A percentile compares a stretch with the other conserved stretches of the same genome.
Conservation (phyloP, 257 asterid species). For the Leonotis leonurus region DNA sequence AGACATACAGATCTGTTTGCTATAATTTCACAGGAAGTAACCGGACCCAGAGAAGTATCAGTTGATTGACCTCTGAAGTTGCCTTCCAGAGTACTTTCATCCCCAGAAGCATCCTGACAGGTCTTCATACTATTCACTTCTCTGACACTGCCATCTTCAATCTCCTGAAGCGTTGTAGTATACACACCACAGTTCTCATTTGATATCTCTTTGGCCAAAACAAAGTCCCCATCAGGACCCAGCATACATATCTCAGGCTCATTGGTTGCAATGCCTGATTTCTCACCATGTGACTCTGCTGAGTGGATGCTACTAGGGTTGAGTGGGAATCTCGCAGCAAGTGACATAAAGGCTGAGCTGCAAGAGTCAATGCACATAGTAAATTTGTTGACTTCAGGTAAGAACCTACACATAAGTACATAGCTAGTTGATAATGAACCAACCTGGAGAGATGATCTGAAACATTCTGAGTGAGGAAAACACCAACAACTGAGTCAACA, state of each 20-base stretch:
- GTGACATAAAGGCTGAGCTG: slow-evolving; percentile 76
- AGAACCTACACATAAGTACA: not conserved
- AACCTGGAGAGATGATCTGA: slow-evolving; percentile 75
- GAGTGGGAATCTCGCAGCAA: slow-evolving; percentile 50
- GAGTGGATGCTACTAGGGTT: slow-evolving; percentile 21
- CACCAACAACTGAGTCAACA: slow-evolving; percentile 72
- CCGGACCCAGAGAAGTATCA: slow-evolving; percentile 30
- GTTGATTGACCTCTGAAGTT: slow-evolving; percentile 27
- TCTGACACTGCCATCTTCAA: slow-evolving; percentile 26
- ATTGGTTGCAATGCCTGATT: slow-evolving; percentile 20
- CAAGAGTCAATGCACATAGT: slow-evolving; percentile 17
- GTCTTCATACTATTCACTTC: slow-evolving; percentile 26
- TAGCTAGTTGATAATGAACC: slow-evolving; percentile 8
- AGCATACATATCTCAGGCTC: slow-evolving; percentile 39
- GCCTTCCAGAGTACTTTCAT: slow-evolving; percentile 24
- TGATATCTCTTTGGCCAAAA: slow-evolving; percentile 30
- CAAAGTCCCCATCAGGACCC: slow-evolving; percentile 37
- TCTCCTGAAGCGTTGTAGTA: slow-evolving; percentile 22
- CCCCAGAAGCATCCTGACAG: slow-evolving; percentile 17
- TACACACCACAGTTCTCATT: slow-evolving; percentile 29
- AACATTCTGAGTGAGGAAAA: slow-evolving; percentile 72
- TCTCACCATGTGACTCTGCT: slow-evolving; percentile 34
- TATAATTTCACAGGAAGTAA: slow-evolving; percentile 31
- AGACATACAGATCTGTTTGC: slow-evolving; percentile 24
- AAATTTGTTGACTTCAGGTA: not conserved